These are phyloP conservation scores for Ballota nigra DNA, from an alignment of 257 asterid species.

Conservation along the genomic window DNA sequence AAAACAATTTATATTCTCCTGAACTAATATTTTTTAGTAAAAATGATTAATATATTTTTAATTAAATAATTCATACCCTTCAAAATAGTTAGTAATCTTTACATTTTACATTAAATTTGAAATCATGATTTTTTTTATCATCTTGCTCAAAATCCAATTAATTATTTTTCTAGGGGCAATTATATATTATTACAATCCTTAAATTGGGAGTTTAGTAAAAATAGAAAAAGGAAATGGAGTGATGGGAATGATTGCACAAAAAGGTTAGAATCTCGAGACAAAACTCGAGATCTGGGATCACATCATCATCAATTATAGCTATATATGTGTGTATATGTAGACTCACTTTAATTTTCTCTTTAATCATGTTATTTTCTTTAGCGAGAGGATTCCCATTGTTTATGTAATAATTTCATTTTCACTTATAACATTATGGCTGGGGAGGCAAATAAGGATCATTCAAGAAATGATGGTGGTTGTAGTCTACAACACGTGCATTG, in stretches of 20 bases:
- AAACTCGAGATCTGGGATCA: slow-evolving; percentile 48
- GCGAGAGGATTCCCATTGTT: slow-evolving; percentile 14
- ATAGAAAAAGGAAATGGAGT: neutral
- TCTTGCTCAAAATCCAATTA: too few species aligned
- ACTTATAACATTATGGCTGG: neutral
- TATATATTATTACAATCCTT: too few species aligned
- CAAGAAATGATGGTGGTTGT: slow-evolving; percentile 10
- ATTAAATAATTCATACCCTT: too few species aligned
- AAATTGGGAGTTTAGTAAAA: neutral
- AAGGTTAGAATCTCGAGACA: slow-evolving; percentile 59
- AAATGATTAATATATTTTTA: too few species aligned
- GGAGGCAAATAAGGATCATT: neutral
- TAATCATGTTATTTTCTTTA: neutral
- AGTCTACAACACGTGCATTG: slow-evolving; percentile 42
- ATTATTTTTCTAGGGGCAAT: neutral
- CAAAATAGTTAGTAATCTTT: too few species aligned
- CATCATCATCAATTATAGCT: slow-evolving; percentile 26
- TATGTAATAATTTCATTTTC: slow-evolving; percentile 8
- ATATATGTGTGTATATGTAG: neutral
- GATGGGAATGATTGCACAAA: slow-evolving; percentile 19
- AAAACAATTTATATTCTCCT: too few species aligned
- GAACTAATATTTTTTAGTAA: too few species aligned
- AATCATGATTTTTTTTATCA: too few species aligned
- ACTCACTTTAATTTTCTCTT: neutral
- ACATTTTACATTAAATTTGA: too few species aligned